Percentiles rank a stretch among this genome's conserved stretches.
Evolutionary conservation across 805 yeast species (phyloP).

Genomic region (Pichia gijzeniarum): DNA sequence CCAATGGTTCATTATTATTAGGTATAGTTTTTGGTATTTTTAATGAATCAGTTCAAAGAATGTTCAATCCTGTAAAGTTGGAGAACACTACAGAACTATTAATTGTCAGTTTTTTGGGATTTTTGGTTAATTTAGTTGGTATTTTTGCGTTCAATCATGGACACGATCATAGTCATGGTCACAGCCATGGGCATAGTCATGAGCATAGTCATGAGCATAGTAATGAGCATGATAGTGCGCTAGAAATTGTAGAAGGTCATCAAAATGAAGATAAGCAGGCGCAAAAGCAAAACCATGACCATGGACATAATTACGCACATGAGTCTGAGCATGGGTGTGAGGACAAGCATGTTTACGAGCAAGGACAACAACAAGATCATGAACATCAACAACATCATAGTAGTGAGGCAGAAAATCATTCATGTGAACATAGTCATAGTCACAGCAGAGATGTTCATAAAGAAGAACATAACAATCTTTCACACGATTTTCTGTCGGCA

Average conservation of each 20-base stretch:
- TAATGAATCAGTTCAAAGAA: conserved; percentile 78
- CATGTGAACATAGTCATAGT: background rate
- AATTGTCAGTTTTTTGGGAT: conserved; percentile 77
- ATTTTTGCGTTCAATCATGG: conserved; percentile 80
- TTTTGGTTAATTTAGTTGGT: conserved; percentile 85
- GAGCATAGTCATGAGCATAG: conserved; percentile 1
- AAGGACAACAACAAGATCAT: background rate
- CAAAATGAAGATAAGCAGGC: too few relatives aligned
- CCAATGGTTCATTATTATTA: conserved; percentile 82
- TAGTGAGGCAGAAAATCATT: background rate
- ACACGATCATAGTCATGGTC: conserved; percentile 31
- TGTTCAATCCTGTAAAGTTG: conserved; percentile 68
- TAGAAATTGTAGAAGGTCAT: too few relatives aligned
- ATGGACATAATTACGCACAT: background rate
- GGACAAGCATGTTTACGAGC: background rate
- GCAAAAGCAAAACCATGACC: background rate
- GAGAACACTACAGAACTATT: conserved; percentile 79
- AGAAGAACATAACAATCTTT: too few relatives aligned
- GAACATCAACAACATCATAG: background rate
- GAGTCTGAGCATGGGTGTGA: background rate
- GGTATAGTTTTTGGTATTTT: conserved; percentile 88
- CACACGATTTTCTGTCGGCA: background rate
- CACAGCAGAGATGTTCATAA: background rate
- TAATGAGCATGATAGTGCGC: conserved; percentile 2
- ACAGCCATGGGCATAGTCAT: conserved; percentile 28